Evolutionary conservation across 2,329 filamentous ascomycete species (phyloP), one percentile per base, ranked within the genome.

Genomic region (Fusarium lyarnte): DNA sequence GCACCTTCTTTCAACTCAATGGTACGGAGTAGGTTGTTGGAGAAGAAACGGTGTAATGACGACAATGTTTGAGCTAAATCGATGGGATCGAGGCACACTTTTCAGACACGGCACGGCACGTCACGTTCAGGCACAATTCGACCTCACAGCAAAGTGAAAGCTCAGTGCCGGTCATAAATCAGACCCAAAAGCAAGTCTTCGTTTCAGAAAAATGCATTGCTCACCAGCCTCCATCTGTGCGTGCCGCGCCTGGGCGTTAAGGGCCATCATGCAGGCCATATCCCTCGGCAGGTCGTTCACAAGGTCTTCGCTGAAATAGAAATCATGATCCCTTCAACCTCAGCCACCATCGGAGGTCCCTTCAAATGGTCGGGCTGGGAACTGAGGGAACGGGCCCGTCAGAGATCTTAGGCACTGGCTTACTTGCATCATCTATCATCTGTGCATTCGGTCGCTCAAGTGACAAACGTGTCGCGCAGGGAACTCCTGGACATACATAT

Each of bases 391-490:
- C 75, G 73, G 75, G 66, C 75, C 75, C 62, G 55, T 29, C 31
- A 49, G 65, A 61, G 72, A 74, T 70, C 72, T 55, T 72, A 46
- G 58, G 42, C 57, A 65, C 45, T 23, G 63, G 57, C 45, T 66
- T 55, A 51, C 70, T 74, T 63, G 67, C 71, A 74, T 74, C 61
- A 70, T 69, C 58, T 67, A 53, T 27, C 25, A 68, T 64, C 62
- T 76, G 73, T 76, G 74, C 69, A 67, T 63, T 36, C 64, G 43
- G 69, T 65, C 61, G 70, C 61, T 73, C 61, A 72, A 53, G 58
- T 59, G 66, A 70, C 51, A 72, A 62, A 64, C 68, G 66, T 75
- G 65, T 71, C 62, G 68, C 62, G 63, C 74, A 76, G 74, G 74
- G 74, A 76, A 73, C 66, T 71, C 69, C 70, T 62, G 62, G 69